Evolutionary conservation across 2,329 filamentous ascomycete species (phyloP), one percentile per base, ranked within the genome.

Genomic region (Epichloe gansuensis): DNA sequence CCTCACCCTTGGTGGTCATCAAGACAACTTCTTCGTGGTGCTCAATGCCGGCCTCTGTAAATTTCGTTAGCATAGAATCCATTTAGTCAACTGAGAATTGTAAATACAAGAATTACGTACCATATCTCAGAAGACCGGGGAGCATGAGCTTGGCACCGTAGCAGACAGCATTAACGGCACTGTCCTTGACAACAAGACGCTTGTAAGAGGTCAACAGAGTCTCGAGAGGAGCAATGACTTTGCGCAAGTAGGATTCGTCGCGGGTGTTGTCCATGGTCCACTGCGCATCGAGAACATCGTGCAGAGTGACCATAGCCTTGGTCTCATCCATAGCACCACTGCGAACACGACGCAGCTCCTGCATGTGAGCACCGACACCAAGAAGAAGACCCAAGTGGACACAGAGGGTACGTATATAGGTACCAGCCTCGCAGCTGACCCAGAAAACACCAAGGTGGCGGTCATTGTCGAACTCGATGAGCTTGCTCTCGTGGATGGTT

Each of bases 141-240:
- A 97, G 86, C 93, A 97, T 98, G 58, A 98, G 83, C 78, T 97
- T 97, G 47, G 93, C 93, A 73, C 93, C 93, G 70, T 97, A 97
- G 80, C 91, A 96, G 54, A 98, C 90, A 55, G 93, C 93, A 69
- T 96, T 97, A 63, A 98, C 91, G 23, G 70, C 69, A 59, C 69
- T 72, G 59, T 72, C 93, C 81, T 98, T 98, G 66, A 98, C 91
- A 25, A 98, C 91, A 59, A 98, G 83, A 66, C 93, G 84, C 82
- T 97, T 97, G 79, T 97, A 97, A 51, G 84, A 84, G 42, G 85
- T 89, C 61, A 98, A 80, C 49, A 98, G 83, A 53, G 85, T 91
- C 78, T 98, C 93, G 23, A 98, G 80, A 25, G 93, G 93, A 59
- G 86, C 80, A 69, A 98, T 96, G 65, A 97, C 91, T 63, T 78